phyloP scores from a whole-genome alignment of 257 asterid species.

The Datura wrightii region DNA sequence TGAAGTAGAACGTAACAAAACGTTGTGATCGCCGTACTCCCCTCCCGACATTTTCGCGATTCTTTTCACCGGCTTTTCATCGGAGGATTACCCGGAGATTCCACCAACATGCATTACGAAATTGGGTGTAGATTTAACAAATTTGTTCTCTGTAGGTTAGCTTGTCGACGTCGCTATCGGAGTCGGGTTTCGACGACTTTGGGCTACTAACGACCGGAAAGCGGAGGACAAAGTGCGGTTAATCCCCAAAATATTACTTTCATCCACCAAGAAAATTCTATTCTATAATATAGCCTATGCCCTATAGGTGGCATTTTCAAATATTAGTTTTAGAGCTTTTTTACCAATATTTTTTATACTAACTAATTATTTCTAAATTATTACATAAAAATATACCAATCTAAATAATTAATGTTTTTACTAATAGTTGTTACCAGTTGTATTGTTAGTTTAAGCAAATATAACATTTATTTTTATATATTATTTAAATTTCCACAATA shows the following conservation, averaged over 20 bases:
- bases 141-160: not conserved
- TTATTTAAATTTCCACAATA: too few relatives aligned
- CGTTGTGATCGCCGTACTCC: constrained; percentile 60
- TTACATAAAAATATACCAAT: not conserved
- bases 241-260: constrained; percentile 30
- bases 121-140: not conserved
- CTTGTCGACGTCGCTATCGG: constrained; percentile 3
- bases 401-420: too few relatives aligned
- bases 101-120: not conserved
- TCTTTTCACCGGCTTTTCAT: not conserved
- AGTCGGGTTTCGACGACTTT: not conserved
- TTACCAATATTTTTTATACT: not conserved
- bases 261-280: constrained; percentile 5
- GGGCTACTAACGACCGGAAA: not conserved
- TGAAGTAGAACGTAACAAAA: constrained; percentile 60
- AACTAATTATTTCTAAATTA: not conserved
- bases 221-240: not conserved
- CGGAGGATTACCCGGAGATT: not conserved
- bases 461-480: too few relatives aligned
- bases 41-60: constrained; percentile 45
- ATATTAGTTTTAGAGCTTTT: not conserved
- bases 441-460: too few relatives aligned
- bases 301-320: not conserved
- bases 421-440: too few relatives aligned
- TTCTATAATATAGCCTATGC: too few relatives aligned